Conservation (phyloP, 306 rosid genomes). For the Quercus gilva region DNA sequence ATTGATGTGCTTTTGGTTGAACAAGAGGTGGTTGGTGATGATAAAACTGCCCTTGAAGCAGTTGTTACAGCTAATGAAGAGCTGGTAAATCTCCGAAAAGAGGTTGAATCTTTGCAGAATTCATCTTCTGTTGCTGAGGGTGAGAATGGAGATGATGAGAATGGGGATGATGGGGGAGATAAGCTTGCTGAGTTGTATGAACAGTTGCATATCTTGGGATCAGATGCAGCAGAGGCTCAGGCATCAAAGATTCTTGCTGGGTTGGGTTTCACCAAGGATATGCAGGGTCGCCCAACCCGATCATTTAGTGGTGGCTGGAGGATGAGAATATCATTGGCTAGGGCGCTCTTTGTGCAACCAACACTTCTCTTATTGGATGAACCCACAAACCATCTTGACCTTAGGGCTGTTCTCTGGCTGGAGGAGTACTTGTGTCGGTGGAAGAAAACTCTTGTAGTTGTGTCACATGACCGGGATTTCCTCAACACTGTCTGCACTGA, state of each 20-base stretch:
- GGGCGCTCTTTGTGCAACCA: slow-evolving; percentile 75
- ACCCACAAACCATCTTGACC: slow-evolving; percentile 71
- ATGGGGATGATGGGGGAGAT: slow-evolving; percentile 55
- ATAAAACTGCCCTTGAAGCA: slow-evolving; percentile 59
- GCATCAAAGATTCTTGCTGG: slow-evolving; percentile 84
- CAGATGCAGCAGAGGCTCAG: slow-evolving; percentile 77
- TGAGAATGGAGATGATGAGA: slow-evolving; percentile 27
- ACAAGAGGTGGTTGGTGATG: slow-evolving; percentile 78
- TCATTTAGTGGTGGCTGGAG: slow-evolving; percentile 85
- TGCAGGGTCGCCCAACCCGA: slow-evolving; percentile 67
- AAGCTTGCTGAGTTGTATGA: slow-evolving; percentile 71
- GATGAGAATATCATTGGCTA: slow-evolving; percentile 71
- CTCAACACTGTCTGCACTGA: slow-evolving; percentile 67
- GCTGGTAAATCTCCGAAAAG: slow-evolving; percentile 57
- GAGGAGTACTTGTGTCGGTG: slow-evolving; percentile 76
- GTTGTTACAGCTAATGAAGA: slow-evolving; percentile 82
- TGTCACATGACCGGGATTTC: slow-evolving; percentile 73
- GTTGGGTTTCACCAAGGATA: slow-evolving; percentile 71
- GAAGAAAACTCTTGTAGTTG: slow-evolving; percentile 75
- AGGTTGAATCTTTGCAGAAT: slow-evolving; percentile 59
- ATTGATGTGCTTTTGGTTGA: slow-evolving; percentile 83
- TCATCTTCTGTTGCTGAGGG: slow-evolving; percentile 33
- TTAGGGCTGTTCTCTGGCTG: slow-evolving; percentile 80
- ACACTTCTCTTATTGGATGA: slow-evolving; percentile 70
- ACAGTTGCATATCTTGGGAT: slow-evolving; percentile 54